These are phyloP conservation scores for Camelina hispida DNA, from an alignment of 345 rosid species.

Conservation along the genomic window DNA sequence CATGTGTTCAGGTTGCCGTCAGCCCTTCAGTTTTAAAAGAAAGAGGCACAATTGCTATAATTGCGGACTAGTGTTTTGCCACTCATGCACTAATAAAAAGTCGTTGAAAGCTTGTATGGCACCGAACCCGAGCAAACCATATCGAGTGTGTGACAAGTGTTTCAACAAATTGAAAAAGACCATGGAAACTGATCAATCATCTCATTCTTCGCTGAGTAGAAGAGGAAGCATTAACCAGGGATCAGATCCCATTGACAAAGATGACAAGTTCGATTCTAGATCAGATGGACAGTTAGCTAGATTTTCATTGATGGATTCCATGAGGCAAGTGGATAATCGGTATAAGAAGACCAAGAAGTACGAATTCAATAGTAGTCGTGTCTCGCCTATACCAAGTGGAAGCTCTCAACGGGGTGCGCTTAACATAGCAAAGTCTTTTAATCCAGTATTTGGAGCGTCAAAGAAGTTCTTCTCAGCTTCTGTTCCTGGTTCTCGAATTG, in stretches of 20 bases:
- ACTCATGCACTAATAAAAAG: conserved; percentile 92
- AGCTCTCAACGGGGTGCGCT: conserved; percentile 86
- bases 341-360: conserved; percentile 84
- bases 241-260: conserved; percentile 65
- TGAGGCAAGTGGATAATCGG: conserved; percentile 75
- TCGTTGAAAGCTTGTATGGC: conserved; percentile 97
- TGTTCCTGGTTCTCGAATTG: conserved; percentile 99
- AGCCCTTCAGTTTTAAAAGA: conserved; percentile 86
- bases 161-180: conserved; percentile 76
- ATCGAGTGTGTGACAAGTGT: conserved; percentile 94
- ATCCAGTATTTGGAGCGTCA: conserved; percentile 90
- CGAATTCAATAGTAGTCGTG: conserved; percentile 94
- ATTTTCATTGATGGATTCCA: conserved; percentile 83
- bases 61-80: conserved; percentile 92
- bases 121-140: conserved; percentile 89
- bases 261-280: conserved; percentile 81
- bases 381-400: conserved; percentile 92
- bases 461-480: conserved; percentile 98
- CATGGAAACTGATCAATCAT: conserved; percentile 65
- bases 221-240: conserved; percentile 78
- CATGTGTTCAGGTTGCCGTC: conserved; percentile 98
- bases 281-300: conserved; percentile 82
- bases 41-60: conserved; percentile 77
- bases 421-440: conserved; percentile 77
- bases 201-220: conserved; percentile 74